Evolutionary conservation across 805 yeast species (phyloP).

Genomic region (Ogataea naganishii): DNA sequence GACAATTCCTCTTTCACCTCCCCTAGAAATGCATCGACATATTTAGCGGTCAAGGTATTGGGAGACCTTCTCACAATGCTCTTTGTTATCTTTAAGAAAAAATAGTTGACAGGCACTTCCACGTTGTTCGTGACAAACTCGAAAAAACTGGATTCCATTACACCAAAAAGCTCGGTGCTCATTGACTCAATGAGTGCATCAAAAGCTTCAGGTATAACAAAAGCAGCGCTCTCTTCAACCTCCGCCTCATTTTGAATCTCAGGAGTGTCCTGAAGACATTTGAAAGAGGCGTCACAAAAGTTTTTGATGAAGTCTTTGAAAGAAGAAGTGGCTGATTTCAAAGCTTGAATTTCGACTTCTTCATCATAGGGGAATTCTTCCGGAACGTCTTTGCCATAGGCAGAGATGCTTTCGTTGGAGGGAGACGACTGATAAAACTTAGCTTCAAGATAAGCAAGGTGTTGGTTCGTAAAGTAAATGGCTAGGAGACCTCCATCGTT

Average conservation of each 20-base stretch:
- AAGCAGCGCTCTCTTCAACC: constrained; percentile 40
- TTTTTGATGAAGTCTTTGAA: constrained; percentile 52
- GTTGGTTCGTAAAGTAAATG: constrained; percentile 55
- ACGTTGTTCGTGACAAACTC: constrained; percentile 55
- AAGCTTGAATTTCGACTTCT: constrained; percentile 43
- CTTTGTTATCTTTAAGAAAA: constrained; percentile 66
- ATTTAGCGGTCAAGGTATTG: constrained; percentile 30
- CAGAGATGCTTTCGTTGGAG: constrained; percentile 7
- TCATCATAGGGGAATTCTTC: constrained; percentile 31
- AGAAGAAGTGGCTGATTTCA: constrained; percentile 63
- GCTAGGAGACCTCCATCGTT: constrained; percentile 32
- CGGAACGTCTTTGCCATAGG: constrained; percentile 12
- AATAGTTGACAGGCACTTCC: constrained; percentile 51
- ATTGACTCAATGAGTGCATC: constrained; percentile 47
- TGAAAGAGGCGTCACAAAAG: constrained; percentile 51
- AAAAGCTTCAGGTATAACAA: constrained; percentile 27
- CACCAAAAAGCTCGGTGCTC: constrained; percentile 44
- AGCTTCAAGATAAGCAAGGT: constrained; percentile 45
- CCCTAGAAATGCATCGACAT: constrained; percentile 36
- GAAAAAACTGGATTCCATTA: constrained; percentile 37
- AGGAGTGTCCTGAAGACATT: constrained; percentile 61
- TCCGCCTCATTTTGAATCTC: constrained; percentile 43
- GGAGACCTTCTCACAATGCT: constrained; percentile 63
- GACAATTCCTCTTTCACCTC: constrained; percentile 63
- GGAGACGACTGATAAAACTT: constrained; percentile 27